phyloP scores from a whole-genome alignment of 768 basidiomycete genomes.

The Daedaleopsis sinensis region DNA sequence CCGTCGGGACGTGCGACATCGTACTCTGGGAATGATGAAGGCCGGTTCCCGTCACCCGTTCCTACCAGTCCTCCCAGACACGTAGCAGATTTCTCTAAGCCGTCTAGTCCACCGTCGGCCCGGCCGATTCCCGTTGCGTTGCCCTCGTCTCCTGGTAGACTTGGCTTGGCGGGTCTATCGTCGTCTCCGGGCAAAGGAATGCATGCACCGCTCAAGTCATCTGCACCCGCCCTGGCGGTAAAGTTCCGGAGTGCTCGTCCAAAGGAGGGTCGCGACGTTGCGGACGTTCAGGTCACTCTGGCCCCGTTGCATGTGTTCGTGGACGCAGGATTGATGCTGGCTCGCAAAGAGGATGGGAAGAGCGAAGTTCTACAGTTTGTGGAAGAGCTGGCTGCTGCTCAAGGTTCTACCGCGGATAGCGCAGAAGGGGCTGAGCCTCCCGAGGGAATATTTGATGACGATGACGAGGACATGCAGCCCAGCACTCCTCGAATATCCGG shows the following conservation, averaged over 20 bases:
- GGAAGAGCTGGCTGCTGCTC: slow-evolving; percentile 40
- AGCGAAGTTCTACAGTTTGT: slow-evolving; percentile 50
- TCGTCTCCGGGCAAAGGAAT: slow-evolving; percentile 5
- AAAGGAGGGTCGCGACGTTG: not conserved
- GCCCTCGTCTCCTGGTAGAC: slow-evolving; percentile 19
- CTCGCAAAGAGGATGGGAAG: slow-evolving; percentile 30
- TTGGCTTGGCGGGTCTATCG: slow-evolving; percentile 8
- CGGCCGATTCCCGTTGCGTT: slow-evolving; percentile 9
- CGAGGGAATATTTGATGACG: slow-evolving; percentile 21
- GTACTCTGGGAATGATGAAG: not conserved
- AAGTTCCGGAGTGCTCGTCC: slow-evolving; percentile 11
- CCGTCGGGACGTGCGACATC: slow-evolving; percentile 26
- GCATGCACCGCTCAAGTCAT: not conserved
- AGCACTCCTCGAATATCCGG: slow-evolving; percentile 36
- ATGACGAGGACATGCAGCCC: slow-evolving; percentile 42
- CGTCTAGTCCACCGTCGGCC: slow-evolving; percentile 1
- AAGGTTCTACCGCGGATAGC: not conserved
- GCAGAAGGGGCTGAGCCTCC: slow-evolving; percentile 2
- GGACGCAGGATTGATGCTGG: slow-evolving; percentile 56
- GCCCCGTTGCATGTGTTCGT: slow-evolving; percentile 77
- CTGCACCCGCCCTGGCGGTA: slow-evolving; percentile 9
- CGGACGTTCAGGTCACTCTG: slow-evolving; percentile 45
- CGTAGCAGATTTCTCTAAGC: not conserved
- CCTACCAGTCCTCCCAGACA: slow-evolving; percentile 4
- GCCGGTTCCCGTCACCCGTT: not conserved